Evolutionary conservation across 2,329 filamentous ascomycete genomes (phyloP).

Genomic region (Verticillium dahliae): DNA sequence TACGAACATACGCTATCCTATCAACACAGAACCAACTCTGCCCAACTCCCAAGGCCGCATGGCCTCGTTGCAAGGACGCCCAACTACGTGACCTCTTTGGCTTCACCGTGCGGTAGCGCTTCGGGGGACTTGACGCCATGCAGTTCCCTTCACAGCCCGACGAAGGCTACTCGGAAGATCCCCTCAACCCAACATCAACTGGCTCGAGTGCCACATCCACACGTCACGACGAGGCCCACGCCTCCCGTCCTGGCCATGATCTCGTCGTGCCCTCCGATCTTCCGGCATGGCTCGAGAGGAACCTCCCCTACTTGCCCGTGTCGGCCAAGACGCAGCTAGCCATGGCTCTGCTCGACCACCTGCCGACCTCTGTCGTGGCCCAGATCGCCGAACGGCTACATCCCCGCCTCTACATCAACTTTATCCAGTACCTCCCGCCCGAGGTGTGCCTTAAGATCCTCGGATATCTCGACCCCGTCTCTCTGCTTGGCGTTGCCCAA

Average conservation of each 20-base stretch:
- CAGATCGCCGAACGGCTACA: conserved; percentile 74
- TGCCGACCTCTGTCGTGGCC: conserved; percentile 74
- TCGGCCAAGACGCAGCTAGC: conserved; percentile 58
- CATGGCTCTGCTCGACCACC: conserved; percentile 67
- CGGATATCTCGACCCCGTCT: conserved; percentile 74
- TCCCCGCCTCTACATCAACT: conserved; percentile 87
- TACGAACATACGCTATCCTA: background rate
- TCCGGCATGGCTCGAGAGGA: conserved; percentile 41
- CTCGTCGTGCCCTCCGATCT: conserved; percentile 32
- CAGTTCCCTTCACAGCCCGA: conserved; percentile 48
- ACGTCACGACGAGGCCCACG: background rate
- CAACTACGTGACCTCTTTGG: background rate
- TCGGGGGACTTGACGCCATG: conserved; percentile 2
- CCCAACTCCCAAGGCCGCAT: background rate
- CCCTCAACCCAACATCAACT: conserved; percentile 36
- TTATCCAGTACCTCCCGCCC: conserved; percentile 74
- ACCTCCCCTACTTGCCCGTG: conserved; percentile 41
- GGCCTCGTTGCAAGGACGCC: background rate
- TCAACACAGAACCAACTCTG: background rate
- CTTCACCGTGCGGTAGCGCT: background rate
- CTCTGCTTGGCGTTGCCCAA: conserved; percentile 70
- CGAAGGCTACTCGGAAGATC: conserved; percentile 83
- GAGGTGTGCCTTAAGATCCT: conserved; percentile 90
- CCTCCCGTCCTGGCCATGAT: conserved; percentile 20
- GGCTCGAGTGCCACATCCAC: conserved; percentile 13